These are phyloP conservation scores for Stylonectria norvegica DNA, from an alignment of 2,329 filamentous ascomycete genomes.

Conservation along the genomic window DNA sequence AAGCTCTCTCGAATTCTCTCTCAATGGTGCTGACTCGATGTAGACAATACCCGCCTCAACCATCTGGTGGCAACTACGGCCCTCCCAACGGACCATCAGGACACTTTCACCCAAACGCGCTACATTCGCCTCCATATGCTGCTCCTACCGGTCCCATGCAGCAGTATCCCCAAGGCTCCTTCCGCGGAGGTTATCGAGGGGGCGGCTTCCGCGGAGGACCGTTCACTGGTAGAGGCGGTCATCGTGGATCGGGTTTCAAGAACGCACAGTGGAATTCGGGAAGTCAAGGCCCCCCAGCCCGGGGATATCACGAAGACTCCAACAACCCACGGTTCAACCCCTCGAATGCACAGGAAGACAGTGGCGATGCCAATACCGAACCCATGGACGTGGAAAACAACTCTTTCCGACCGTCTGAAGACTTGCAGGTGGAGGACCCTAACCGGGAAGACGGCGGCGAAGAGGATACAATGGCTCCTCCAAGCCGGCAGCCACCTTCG, in stretches of 20 bases:
- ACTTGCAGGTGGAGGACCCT: conserved; percentile 7
- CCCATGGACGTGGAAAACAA: conserved; percentile 15
- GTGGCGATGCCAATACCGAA: conserved; percentile 13
- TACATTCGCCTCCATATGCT: conserved; percentile 51
- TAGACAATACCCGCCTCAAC: conserved; percentile 61
- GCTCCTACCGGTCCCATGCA: conserved; percentile 56
- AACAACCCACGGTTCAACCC: conserved; percentile 9
- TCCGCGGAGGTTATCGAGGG: conserved; percentile 48
- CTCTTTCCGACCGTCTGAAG: conserved; percentile 26
- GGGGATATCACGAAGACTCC: conserved; percentile 22
- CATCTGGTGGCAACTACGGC: conserved; percentile 48
- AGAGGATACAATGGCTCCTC: conserved; percentile 51
- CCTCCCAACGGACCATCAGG: conserved; percentile 51
- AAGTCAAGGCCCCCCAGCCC: conserved; percentile 20
- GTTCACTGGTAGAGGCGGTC: conserved; percentile 48
- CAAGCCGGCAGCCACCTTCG: conserved; percentile 51
- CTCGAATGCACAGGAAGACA: conserved; percentile 6
- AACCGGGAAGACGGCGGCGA: conserved; percentile 41
- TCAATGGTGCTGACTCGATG: conserved; percentile 5
- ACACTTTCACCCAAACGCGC: conserved; percentile 49
- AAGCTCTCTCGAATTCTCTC: background rate
- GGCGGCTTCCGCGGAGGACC: conserved; percentile 60
- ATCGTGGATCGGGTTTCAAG: conserved; percentile 61
- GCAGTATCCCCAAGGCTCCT: conserved; percentile 46
- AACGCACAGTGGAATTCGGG: conserved; percentile 66